These are phyloP conservation scores for Fusarium bulbicola DNA, from an alignment of 2,329 filamentous ascomycete genomes.

Conservation along the genomic window DNA sequence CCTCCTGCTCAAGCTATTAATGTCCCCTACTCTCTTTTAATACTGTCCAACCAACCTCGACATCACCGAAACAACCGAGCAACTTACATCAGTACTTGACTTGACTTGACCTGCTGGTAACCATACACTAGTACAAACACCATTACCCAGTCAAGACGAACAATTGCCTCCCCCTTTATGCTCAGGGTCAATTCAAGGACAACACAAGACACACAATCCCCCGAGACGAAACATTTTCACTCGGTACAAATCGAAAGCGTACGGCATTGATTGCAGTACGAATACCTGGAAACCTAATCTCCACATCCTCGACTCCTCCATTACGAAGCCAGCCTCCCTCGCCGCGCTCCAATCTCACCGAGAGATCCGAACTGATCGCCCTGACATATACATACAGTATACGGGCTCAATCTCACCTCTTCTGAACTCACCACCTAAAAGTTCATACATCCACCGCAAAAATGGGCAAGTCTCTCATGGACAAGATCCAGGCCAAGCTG, in stretches of 20 bases:
- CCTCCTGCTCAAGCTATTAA: conserved; percentile 20
- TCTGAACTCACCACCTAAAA: not conserved
- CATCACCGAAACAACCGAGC: conserved; percentile 2
- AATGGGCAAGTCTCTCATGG: conserved; percentile 64
- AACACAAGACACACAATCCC: conserved; percentile 20
- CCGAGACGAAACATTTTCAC: conserved; percentile 24
- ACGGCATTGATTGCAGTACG: conserved; percentile 38
- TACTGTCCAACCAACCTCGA: conserved; percentile 4
- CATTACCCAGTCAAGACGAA: conserved; percentile 7
- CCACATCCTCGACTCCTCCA: conserved; percentile 26
- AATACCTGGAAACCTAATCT: conserved; percentile 25
- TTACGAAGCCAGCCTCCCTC: conserved; percentile 24
- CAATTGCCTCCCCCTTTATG: conserved; percentile 29
- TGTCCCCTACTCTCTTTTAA: conserved; percentile 40
- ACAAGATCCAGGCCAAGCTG: conserved; percentile 73
- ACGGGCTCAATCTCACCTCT: not conserved
- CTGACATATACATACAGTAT: not conserved
- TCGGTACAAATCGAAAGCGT: conserved; percentile 10
- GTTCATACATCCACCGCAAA: conserved; percentile 30
- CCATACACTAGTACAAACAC: conserved; percentile 2
- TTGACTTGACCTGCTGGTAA: not conserved
- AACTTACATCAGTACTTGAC: not conserved
- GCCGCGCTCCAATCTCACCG: conserved; percentile 22
- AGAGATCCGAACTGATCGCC: conserved; percentile 16
- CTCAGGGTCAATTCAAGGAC: conserved; percentile 14